Conservation (phyloP, 768 basidiomycete genomes). For the Pleurotus citrinopileatus region DNA sequence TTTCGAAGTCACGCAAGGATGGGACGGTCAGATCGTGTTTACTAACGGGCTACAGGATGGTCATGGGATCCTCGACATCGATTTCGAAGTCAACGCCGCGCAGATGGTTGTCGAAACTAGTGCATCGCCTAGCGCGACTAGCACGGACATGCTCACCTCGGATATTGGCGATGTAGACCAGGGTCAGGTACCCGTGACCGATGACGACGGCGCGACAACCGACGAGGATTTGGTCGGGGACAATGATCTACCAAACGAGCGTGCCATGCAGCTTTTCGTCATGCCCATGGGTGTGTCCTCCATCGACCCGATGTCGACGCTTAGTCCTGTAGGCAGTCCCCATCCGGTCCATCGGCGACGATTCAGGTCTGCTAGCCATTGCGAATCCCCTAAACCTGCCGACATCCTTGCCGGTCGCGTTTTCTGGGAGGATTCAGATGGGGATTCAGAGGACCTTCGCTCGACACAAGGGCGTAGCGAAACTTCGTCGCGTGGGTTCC, state of each 20-base stretch:
- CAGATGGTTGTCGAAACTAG: slow-evolving; percentile 48
- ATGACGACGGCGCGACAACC: slow-evolving; percentile 70
- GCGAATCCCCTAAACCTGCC: slow-evolving; percentile 52
- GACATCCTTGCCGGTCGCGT: slow-evolving; percentile 67
- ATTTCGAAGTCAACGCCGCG: slow-evolving; percentile 64
- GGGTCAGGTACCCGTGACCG: slow-evolving; percentile 45
- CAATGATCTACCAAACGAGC: slow-evolving; percentile 69
- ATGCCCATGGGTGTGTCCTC: slow-evolving; percentile 61
- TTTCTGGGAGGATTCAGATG: slow-evolving; percentile 49
- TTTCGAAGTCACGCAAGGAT: slow-evolving; percentile 69
- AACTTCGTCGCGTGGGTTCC: slow-evolving; percentile 28
- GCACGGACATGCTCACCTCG: slow-evolving; percentile 38
- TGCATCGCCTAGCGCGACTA: slow-evolving; percentile 45
- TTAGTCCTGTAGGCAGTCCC: slow-evolving; percentile 55
- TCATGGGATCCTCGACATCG: slow-evolving; percentile 59
- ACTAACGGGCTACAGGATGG: slow-evolving; percentile 61
- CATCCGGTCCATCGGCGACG: slow-evolving; percentile 31
- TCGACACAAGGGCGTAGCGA: slow-evolving; percentile 18
- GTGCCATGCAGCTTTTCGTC: slow-evolving; percentile 69
- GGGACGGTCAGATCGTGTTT: slow-evolving; percentile 76
- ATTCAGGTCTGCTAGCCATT: slow-evolving; percentile 23
- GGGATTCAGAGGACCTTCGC: slow-evolving; percentile 30
- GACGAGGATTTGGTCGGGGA: slow-evolving; percentile 83
- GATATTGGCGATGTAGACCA: slow-evolving; percentile 43
- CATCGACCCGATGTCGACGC: slow-evolving; percentile 75